Conservation (phyloP, 345 rosid species). For the Cardamine resedifolia region DNA sequence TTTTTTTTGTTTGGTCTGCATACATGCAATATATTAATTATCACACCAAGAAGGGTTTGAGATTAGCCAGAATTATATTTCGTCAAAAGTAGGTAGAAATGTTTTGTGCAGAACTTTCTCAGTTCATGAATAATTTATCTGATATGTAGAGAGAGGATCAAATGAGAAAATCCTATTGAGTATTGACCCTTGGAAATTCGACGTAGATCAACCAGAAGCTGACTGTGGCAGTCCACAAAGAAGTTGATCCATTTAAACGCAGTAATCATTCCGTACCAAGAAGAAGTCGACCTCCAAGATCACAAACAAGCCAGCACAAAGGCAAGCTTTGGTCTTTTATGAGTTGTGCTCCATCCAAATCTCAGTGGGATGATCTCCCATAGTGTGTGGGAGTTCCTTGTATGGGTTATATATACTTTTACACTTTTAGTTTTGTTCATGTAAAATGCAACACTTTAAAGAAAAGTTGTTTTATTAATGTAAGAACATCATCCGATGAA, state of each 20-base stretch:
- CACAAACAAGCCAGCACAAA: constrained; percentile 5
- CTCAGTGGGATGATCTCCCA: constrained; percentile 9
- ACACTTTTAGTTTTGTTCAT: background rate
- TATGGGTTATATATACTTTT: constrained; percentile 13
- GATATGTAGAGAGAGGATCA: constrained; percentile 29
- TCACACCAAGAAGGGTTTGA: background rate
- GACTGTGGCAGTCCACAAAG: constrained; percentile 24
- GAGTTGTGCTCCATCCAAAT: constrained; percentile 42
- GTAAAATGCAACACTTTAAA: background rate
- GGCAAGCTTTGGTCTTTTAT: constrained; percentile 44
- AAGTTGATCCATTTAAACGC: background rate
- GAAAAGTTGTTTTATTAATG: background rate
- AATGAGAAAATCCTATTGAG: constrained; percentile 39
- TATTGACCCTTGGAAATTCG: constrained; percentile 43
- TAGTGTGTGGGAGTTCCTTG: background rate
- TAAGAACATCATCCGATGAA: background rate
- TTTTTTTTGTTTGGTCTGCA: background rate
- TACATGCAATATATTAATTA: constrained; percentile 20
- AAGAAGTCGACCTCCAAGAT: constrained; percentile 25
- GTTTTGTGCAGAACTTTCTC: constrained; percentile 10
- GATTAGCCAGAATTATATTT: background rate
- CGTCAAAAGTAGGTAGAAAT: constrained; percentile 1
- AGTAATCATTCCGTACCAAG: constrained; percentile 19
- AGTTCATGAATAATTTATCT: constrained; percentile 24
- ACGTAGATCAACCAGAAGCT: constrained; percentile 44